Conservation (phyloP, 441 rosid species). For the Gossypium schwendimanii region DNA sequence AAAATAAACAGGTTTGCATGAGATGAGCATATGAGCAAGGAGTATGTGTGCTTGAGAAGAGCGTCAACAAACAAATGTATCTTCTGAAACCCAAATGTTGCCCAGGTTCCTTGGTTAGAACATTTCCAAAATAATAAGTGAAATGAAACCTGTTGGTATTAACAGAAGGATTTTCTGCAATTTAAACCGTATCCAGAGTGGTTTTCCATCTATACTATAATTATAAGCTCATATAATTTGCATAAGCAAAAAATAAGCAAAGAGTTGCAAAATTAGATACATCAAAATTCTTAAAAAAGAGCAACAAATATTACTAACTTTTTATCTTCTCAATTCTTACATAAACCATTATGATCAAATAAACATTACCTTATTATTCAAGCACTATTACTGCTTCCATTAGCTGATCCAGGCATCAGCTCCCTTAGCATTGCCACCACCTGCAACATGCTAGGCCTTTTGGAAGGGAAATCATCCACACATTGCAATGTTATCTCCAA, state of each 20-base stretch:
- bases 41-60: constrained; percentile 14
- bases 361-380: constrained; percentile 15
- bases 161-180: neutral
- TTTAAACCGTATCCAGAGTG: neutral
- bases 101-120: neutral
- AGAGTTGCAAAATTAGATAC: constrained; percentile 27
- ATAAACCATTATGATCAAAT: constrained; percentile 10
- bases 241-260: constrained; percentile 1
- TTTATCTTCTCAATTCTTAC: constrained; percentile 14
- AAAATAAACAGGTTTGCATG: constrained; percentile 13
- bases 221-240: neutral
- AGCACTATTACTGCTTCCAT: constrained; percentile 49
- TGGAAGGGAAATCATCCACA: constrained; percentile 88
- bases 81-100: neutral
- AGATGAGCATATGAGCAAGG: constrained; percentile 30
- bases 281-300: constrained; percentile 11
- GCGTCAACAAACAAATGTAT: constrained; percentile 17
- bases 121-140: neutral
- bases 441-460: constrained; percentile 82
- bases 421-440: constrained; percentile 85
- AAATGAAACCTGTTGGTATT: neutral
- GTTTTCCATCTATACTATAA: neutral
- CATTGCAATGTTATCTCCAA: constrained; percentile 79
- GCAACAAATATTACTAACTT: constrained; percentile 18
- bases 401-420: constrained; percentile 46